phyloP scores from a whole-genome alignment of 106 monocot genomes.

The Phalaenopsis aphrodite region DNA sequence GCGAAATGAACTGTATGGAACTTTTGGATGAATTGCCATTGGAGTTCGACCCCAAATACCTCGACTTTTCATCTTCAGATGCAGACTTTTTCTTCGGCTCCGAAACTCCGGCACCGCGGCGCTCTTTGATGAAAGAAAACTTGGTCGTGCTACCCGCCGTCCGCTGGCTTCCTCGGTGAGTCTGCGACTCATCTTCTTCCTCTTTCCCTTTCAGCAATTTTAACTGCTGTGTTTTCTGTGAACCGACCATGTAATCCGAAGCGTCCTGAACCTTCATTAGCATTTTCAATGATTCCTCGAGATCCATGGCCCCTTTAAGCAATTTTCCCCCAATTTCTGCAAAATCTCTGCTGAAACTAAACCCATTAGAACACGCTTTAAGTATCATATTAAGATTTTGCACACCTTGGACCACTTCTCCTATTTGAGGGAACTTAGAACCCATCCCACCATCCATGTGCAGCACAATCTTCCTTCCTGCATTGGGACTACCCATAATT shows the following conservation, averaged over 20 bases:
- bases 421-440: slow-evolving; percentile 29
- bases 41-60: slow-evolving; percentile 5
- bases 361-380: slow-evolving; percentile 24
- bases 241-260: slow-evolving; percentile 40
- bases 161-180: slow-evolving; percentile 9
- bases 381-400: slow-evolving; percentile 62
- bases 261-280: slow-evolving; percentile 55
- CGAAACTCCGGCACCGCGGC: not conserved
- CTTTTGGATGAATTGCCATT: slow-evolving; percentile 16
- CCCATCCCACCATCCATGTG: slow-evolving; percentile 15
- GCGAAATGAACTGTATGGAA: slow-evolving; percentile 11
- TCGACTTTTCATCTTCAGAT: slow-evolving; percentile 4
- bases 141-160: slow-evolving; percentile 15
- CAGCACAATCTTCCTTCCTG: slow-evolving; percentile 20
- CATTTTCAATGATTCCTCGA: slow-evolving; percentile 71
- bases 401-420: slow-evolving; percentile 46
- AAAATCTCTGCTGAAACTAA: slow-evolving; percentile 22
- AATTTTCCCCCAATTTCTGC: slow-evolving; percentile 41
- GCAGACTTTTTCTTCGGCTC: no score
- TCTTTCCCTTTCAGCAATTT: slow-evolving; percentile 51
- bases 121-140: slow-evolving; percentile 20
- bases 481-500: slow-evolving; percentile 15
- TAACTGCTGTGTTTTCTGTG: slow-evolving; percentile 25
- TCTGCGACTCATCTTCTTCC: slow-evolving; percentile 18
- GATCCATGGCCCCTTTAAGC: slow-evolving; percentile 61